Base-by-base conservation (phyloP, 208 protist genomes). In the Angomonas ambiguus region DNA sequence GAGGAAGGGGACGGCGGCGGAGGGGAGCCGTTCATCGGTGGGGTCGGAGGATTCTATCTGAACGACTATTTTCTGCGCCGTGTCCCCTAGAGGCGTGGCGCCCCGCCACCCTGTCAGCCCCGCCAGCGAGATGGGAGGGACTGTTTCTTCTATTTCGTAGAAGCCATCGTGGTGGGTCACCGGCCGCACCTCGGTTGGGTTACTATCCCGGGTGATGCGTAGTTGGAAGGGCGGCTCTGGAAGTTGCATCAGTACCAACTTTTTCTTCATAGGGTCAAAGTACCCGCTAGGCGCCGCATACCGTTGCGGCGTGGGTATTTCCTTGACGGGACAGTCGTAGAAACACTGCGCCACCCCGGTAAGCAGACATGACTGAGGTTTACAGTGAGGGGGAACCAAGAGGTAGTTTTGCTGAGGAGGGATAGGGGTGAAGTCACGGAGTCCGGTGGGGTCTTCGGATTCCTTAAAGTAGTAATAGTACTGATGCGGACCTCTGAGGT, bases 41-140 rank as follows among this genome's bases (percentile, higher is more conserved):
- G 38, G 66, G 5, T 60, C 70, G 38, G 67, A 67, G 20, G 64
- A 41, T 18, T 68, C 65, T 11, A 79, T 28, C 13, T 30, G 51
- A 20, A 85, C 57, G 0, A 58, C 53, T 33, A 65, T 70, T 3
- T 64, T 56, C 24, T 57, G 69, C 27, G 67, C 20, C 51, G 61
- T 30, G 4, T 41, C 65, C 25, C 55, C 56, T 2, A n/a, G n/a
- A n/a, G 42, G 24, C 53, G 56, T 61, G 27, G 70, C 64, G 27
- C 63, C 24, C 61, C 62, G 66, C 45, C 27, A 38, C 20, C 65
- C 65, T 62, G 16, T 38, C 24, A 6, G 25, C 35, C 32, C 0
- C 51, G 34, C 1, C 38, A 18, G 10, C 34, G 20, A 10, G 33
- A 33, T 16, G 0, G 2, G 1, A 25, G 10, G 51, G 25, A 25